These are phyloP conservation scores for Podaxis sp. DNA, from an alignment of 768 basidiomycete species.

Conservation along the genomic window DNA sequence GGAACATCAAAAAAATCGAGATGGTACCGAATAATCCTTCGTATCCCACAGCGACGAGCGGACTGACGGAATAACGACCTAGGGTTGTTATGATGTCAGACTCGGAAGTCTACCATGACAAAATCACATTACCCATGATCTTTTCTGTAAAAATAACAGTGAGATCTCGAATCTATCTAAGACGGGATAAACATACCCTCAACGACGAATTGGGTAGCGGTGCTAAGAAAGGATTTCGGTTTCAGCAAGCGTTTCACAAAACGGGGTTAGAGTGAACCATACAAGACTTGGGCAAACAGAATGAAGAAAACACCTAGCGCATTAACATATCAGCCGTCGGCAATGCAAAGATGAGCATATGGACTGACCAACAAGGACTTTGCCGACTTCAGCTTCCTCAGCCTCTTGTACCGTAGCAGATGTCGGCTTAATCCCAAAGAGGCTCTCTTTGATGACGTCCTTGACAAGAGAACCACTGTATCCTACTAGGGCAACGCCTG, in stretches of 20 bases:
- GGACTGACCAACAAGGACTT: slow-evolving; percentile 68
- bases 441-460: slow-evolving; percentile 55
- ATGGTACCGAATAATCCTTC: slow-evolving; percentile 91
- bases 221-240: slow-evolving; percentile 42
- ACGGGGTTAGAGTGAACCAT: slow-evolving; percentile 29
- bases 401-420: slow-evolving; percentile 40
- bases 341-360: slow-evolving; percentile 17
- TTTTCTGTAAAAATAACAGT: slow-evolving; percentile 53
- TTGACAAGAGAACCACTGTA: slow-evolving; percentile 87
- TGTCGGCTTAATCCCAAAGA: slow-evolving; percentile 29
- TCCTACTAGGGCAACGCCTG: slow-evolving; percentile 82
- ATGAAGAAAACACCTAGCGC: slow-evolving; percentile 81
- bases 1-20: slow-evolving; percentile 77
- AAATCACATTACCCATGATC: slow-evolving; percentile 61
- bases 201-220: slow-evolving; percentile 89
- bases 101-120: not conserved
- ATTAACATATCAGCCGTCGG: slow-evolving; percentile 17
- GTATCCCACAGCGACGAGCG: slow-evolving; percentile 89
- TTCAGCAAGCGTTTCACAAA: slow-evolving; percentile 16
- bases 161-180: slow-evolving; percentile 6
- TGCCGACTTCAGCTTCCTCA: slow-evolving; percentile 63
- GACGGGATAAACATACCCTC: slow-evolving; percentile 47
- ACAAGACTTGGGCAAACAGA: slow-evolving; percentile 94
- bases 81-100: slow-evolving; percentile 13
- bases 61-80: slow-evolving; percentile 77